A percentile compares a stretch with the other conserved stretches of the same genome.
These are phyloP conservation scores for Infundibulicybe gibba DNA, from an alignment of 768 basidiomycete species.

Conservation along the genomic window DNA sequence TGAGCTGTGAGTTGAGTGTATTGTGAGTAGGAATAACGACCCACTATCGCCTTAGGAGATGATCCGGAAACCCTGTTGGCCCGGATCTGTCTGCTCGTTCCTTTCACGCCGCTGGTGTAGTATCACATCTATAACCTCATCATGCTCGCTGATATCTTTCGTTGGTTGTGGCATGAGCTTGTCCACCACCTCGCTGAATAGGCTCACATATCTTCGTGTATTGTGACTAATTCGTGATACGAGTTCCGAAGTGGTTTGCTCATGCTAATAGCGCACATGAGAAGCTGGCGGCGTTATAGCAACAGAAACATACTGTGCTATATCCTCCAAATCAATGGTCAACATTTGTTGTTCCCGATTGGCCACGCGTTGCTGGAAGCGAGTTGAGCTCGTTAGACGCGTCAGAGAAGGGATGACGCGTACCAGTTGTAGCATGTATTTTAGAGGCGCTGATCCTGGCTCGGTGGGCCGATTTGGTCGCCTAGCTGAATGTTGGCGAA, in stretches of 20 bases:
- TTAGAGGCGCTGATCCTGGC: conserved; percentile 41
- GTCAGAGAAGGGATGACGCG: conserved; percentile 23
- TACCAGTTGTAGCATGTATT: conserved; percentile 87
- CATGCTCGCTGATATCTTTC: conserved; percentile 84
- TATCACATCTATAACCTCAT: conserved; percentile 96
- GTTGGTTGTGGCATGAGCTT: conserved; percentile 84
- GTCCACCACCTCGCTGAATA: conserved; percentile 92
- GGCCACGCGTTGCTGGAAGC: conserved; percentile 78
- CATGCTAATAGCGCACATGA: conserved; percentile 43
- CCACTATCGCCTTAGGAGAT: conserved; percentile 92
- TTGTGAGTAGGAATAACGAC: conserved; percentile 27
- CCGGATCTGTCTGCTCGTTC: conserved; percentile 75
- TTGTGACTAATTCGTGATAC: conserved; percentile 80
- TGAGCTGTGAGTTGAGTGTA: conserved; percentile 8
- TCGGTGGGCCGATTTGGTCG: conserved; percentile 36
- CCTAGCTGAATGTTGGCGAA: conserved; percentile 71
- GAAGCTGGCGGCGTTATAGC: background rate
- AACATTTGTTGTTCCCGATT: conserved; percentile 93
- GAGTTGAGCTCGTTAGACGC: conserved; percentile 21
- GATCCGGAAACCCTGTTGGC: conserved; percentile 85
- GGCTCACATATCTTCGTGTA: conserved; percentile 82
- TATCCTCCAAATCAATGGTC: conserved; percentile 84
- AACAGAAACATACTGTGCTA: conserved; percentile 54
- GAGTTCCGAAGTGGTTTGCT: conserved; percentile 68
- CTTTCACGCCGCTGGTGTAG: conserved; percentile 89